A percentile compares a stretch with the other conserved stretches of the same genome.
These are phyloP conservation scores for Lodderomyces parapsilosis DNA, from an alignment of 1,139 yeast species.

Conservation along the genomic window DNA sequence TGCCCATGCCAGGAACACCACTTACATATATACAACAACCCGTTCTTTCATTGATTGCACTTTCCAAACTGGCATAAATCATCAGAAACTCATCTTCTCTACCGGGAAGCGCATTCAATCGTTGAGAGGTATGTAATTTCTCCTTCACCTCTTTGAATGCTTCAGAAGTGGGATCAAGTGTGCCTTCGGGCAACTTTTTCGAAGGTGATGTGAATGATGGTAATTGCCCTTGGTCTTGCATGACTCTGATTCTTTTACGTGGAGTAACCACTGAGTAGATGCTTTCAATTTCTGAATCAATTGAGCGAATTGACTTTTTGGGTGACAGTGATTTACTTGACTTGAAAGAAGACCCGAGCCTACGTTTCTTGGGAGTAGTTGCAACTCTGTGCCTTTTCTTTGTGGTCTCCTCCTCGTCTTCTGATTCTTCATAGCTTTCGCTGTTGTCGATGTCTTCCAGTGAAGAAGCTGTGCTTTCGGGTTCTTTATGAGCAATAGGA, in stretches of 20 bases:
- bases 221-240: slow-evolving; percentile 14
- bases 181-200: slow-evolving; percentile 23
- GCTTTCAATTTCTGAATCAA: slow-evolving; percentile 9
- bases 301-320: slow-evolving; percentile 2
- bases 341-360: neutral
- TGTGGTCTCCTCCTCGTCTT: neutral
- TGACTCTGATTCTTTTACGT: slow-evolving; percentile 14
- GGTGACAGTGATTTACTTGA: slow-evolving; percentile 5
- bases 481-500: neutral
- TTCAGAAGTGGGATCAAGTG: slow-evolving; percentile 30
- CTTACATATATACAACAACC: slow-evolving; percentile 89
- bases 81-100: slow-evolving; percentile 84
- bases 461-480: neutral
- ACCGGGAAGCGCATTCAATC: slow-evolving; percentile 72
- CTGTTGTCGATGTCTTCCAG: neutral
- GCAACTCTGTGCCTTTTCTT: neutral
- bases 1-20: slow-evolving; percentile 98
- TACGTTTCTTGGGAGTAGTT: neutral
- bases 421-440: neutral
- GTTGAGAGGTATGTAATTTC: slow-evolving; percentile 62
- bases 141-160: slow-evolving; percentile 58
- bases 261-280: slow-evolving; percentile 13
- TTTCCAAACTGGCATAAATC: slow-evolving; percentile 68
- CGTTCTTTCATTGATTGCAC: slow-evolving; percentile 66
- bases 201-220: slow-evolving; percentile 29